These are phyloP conservation scores for Oryza punctata DNA, from an alignment of 176 grass and related monocot species.

Conservation along the genomic window DNA sequence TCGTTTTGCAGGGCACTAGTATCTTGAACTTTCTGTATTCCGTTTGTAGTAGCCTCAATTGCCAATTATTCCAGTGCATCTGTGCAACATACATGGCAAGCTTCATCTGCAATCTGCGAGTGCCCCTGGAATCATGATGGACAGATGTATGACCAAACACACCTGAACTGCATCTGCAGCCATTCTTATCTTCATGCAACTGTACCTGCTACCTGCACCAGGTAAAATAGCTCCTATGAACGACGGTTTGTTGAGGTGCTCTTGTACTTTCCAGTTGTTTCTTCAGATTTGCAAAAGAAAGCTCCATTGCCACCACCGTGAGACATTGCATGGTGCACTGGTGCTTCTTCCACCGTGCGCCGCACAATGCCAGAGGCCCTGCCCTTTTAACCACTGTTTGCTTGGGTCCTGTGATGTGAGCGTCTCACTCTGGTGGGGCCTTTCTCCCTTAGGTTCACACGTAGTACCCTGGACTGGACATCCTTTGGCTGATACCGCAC, in stretches of 20 bases:
- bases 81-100: conserved; percentile 24
- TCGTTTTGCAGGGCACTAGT: conserved; percentile 38
- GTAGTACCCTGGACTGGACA: conserved; percentile 22
- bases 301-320: conserved; percentile 44
- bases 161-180: conserved; percentile 21
- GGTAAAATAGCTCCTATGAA: conserved; percentile 43
- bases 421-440: conserved; percentile 47
- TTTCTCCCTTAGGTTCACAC: conserved; percentile 47
- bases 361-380: conserved; percentile 7
- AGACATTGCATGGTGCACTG: conserved; percentile 52
- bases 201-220: background rate
- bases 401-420: conserved; percentile 56
- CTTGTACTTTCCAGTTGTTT: conserved; percentile 49
- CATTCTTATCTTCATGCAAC: conserved; percentile 34
- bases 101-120: conserved; percentile 8
- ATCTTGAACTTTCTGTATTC: conserved; percentile 24
- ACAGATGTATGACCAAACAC: conserved; percentile 23
- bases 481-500: conserved; percentile 33
- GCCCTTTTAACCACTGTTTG: conserved; percentile 47
- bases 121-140: conserved; percentile 23
- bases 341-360: conserved; percentile 48
- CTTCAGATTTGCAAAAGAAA: conserved; percentile 46
- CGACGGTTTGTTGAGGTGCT: conserved; percentile 48
- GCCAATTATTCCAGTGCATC: conserved; percentile 33
- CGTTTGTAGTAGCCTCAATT: conserved; percentile 11